Percentiles rank a stretch among this genome's conserved stretches.
These are phyloP conservation scores for Spizellomyces sp. DNA, from an alignment of 192 early-diverging fungal species.

Conservation along the genomic window DNA sequence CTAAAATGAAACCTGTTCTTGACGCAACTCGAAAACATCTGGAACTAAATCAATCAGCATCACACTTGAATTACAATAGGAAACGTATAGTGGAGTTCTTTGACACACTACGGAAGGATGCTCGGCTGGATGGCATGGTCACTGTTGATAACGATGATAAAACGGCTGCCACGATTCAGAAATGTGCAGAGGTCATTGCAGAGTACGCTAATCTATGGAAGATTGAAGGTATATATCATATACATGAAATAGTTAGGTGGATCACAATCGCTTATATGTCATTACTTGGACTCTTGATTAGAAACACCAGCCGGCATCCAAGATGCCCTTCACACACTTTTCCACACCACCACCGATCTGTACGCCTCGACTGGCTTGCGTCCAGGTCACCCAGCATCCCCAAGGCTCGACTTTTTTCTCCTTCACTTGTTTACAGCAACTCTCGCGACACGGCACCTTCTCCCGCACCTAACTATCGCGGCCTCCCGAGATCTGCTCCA, in stretches of 20 bases:
- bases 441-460: constrained; percentile 1
- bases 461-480: background rate
- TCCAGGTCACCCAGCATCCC: background rate
- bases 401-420: constrained; percentile 27
- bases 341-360: background rate
- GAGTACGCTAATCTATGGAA: constrained; percentile 21
- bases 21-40: background rate
- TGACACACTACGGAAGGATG: background rate
- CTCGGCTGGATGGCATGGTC: constrained; percentile 3
- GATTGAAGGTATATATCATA: constrained; percentile 2
- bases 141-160: constrained; percentile 8
- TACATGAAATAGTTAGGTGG: background rate
- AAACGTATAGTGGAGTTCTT: background rate
- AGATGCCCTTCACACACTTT: constrained; percentile 5
- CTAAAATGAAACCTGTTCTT: background rate
- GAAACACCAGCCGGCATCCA: background rate
- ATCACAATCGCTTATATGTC: background rate
- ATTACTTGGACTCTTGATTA: background rate
- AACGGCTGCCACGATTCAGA: background rate
- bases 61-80: background rate
- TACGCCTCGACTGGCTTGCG: background rate
- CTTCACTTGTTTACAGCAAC: constrained; percentile 17
- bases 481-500: background rate
- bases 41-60: background rate
- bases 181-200: constrained; percentile 1